Evolutionary conservation across 345 rosid genomes (phyloP).

Genomic region (Euphorbia pulcherrima): DNA sequence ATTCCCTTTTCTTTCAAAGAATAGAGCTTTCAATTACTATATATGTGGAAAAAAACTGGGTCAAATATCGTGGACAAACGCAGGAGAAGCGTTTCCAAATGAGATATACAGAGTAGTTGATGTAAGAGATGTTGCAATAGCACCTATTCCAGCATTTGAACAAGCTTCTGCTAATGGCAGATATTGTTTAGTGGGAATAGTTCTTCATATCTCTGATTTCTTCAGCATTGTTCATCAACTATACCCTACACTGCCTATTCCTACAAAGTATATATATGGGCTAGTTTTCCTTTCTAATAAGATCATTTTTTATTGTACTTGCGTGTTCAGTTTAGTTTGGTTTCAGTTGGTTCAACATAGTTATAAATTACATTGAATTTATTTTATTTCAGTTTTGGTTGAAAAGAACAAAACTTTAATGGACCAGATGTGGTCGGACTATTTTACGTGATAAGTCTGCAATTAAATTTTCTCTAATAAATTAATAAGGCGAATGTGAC

Average conservation of each 20-base stretch:
- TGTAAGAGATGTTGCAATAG: conserved; percentile 13
- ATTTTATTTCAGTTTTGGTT: too few relatives aligned
- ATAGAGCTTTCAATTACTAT: too few relatives aligned
- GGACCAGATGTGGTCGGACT: too few relatives aligned
- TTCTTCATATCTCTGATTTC: not conserved
- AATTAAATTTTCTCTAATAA: too few relatives aligned
- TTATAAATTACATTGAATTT: too few relatives aligned
- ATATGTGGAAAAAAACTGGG: too few relatives aligned
- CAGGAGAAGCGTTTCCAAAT: conserved; percentile 1
- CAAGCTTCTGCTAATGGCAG: conserved; percentile 14
- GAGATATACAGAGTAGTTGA: not conserved
- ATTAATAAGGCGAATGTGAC: too few relatives aligned
- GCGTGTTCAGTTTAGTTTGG: not conserved
- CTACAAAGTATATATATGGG: conserved; percentile 13
- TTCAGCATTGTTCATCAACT: conserved; percentile 5
- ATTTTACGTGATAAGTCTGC: too few relatives aligned
- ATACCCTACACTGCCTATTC: conserved; percentile 4
- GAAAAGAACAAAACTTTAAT: too few relatives aligned
- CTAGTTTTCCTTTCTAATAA: not conserved
- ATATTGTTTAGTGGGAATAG: conserved; percentile 11
- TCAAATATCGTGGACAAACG: too few relatives aligned
- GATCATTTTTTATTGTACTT: not conserved
- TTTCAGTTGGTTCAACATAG: too few relatives aligned
- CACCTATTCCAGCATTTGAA: conserved; percentile 15
- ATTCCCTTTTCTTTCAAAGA: too few relatives aligned